Percentiles rank a stretch among this genome's conserved stretches.
phyloP scores from a whole-genome alignment of 257 asterid genomes.

The Solanum chmielewskii region DNA sequence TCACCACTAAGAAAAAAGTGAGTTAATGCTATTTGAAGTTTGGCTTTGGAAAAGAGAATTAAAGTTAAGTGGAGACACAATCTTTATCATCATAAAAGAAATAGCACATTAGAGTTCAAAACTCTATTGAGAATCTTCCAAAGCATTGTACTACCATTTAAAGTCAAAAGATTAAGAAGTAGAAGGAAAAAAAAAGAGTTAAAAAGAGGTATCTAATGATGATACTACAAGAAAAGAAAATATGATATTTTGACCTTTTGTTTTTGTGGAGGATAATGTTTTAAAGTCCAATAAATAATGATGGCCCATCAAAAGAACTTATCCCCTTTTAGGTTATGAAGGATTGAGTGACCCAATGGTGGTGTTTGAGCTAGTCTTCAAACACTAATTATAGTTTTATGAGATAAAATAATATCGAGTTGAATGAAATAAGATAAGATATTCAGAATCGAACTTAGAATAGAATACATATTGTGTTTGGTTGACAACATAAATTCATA shows the following conservation, averaged over 20 bases:
- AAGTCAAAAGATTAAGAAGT: conserved; percentile 4
- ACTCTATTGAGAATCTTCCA: conserved; percentile 13
- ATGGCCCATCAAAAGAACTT: background rate
- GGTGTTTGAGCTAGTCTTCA: background rate
- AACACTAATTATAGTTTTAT: background rate
- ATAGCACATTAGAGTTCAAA: background rate
- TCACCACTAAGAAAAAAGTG: background rate
- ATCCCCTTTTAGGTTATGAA: background rate
- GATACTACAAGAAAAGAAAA: background rate
- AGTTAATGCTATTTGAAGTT: background rate
- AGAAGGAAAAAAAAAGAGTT: background rate
- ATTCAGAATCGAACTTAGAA: background rate
- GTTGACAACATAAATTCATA: background rate
- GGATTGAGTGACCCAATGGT: background rate
- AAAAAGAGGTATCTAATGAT: background rate
- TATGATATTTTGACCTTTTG: background rate
- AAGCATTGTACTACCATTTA: conserved; percentile 2
- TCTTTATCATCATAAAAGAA: background rate
- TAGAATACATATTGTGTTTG: background rate
- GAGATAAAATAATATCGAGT: background rate
- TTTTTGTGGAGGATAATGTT: background rate
- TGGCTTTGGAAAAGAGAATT: conserved; percentile 1
- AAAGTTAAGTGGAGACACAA: background rate
- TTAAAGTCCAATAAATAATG: background rate
- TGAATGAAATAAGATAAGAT: background rate